These are phyloP conservation scores for Citropsis articulata DNA, from an alignment of 345 rosid genomes.

Conservation along the genomic window DNA sequence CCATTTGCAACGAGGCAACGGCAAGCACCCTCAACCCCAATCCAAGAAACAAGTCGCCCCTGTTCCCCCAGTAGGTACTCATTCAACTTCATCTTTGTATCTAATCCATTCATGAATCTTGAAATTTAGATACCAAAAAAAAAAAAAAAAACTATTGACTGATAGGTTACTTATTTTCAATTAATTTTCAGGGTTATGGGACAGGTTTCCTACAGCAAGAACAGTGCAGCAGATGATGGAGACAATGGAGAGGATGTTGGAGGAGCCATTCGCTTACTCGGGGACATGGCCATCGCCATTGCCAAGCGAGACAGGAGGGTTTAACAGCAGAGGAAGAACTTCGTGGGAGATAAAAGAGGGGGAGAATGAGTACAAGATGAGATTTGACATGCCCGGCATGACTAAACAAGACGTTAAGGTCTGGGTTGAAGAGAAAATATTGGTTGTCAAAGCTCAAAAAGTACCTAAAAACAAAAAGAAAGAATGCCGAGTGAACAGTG, in stretches of 20 bases:
- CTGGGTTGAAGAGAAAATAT: constrained; percentile 62
- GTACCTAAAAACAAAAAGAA: constrained; percentile 22
- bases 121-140: neutral
- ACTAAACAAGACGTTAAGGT: constrained; percentile 59
- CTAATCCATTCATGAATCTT: neutral
- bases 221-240: constrained; percentile 71
- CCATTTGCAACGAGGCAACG: constrained; percentile 36
- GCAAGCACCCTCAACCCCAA: constrained; percentile 21
- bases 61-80: constrained; percentile 40
- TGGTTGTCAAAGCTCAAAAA: constrained; percentile 57
- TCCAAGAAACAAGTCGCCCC: constrained; percentile 39
- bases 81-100: neutral
- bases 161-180: neutral
- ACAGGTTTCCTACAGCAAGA: constrained; percentile 53
- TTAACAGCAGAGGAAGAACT: constrained; percentile 50
- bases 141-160: neutral
- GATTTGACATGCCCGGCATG: constrained; percentile 80
- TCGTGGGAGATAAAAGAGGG: constrained; percentile 71
- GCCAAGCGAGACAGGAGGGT: constrained; percentile 23
- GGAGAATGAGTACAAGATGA: constrained; percentile 48
- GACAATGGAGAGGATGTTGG: constrained; percentile 60
- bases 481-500: neutral
- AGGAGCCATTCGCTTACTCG: constrained; percentile 38
- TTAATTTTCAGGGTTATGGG: constrained; percentile 33
- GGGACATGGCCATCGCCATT: constrained; percentile 31